Base-by-base conservation (phyloP, 805 yeast species). In the Saccharomycopsis oosterbeekiorum region DNA sequence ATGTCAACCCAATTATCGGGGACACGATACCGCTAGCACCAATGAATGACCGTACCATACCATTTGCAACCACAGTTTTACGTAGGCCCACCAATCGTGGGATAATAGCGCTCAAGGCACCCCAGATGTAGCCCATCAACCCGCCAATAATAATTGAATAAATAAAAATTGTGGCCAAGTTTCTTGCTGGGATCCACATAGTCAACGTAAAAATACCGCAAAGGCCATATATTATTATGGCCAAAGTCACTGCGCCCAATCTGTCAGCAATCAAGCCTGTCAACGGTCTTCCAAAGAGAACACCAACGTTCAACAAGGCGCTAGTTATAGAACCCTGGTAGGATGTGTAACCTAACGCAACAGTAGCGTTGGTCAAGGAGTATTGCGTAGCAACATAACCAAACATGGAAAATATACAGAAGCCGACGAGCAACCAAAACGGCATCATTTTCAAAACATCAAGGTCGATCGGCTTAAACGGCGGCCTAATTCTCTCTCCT, bases 351-450 rank as follows among this genome's bases (percentile, higher is more conserved):
- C 90, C 90, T 61, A 85, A 66, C 1, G 86, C 79, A 2, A 78
- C 75, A 11, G 88, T 82, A 66, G 80, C 83, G 65, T 84, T 84
- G 10, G 85, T 82, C 65, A 85, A 70, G 41, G 82, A 78, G 69
- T 84, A 84, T 68, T 84, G 74, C 51, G 83, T 73, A 26, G 81
- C 78, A 51, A 83, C 86, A 66, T 84, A 84, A 0, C 88, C 89
- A 65, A 84, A 76, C 70, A 82, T 72, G 12, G 86, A 78, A 56
- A 79, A 74, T 58, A 78, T 72, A 14, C 77, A 71, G 68, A 77
- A 80, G 26, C 76, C 67, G 1, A 72, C 67, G 29, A 76, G 63
- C 40, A 77, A 62, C 78, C 79, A 78, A 64, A 77, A 71, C 0
- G 83, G 82, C 43, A 74, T 72, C 39, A 73, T 70, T 14, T 63